Percentiles rank a stretch among this genome's conserved stretches.
Conservation (phyloP, 176 grass and related monocot genomes). For the Saccharum spontaneum region DNA sequence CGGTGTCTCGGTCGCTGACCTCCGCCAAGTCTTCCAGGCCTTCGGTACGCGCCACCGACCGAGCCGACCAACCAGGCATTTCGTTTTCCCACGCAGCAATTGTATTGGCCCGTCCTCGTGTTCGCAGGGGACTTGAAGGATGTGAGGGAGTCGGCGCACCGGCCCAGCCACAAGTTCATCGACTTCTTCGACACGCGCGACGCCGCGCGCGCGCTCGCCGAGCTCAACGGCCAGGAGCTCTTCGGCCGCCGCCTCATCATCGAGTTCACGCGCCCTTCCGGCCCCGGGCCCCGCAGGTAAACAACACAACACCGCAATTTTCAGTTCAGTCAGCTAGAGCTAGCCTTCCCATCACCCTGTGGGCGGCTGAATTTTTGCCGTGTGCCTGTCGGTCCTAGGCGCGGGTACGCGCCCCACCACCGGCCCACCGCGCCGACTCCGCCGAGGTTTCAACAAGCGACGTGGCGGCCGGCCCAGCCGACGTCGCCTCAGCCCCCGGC, state of each 20-base stretch:
- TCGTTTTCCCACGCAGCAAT: conserved; percentile 31
- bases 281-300: conserved; percentile 50
- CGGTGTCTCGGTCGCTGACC: conserved; percentile 46
- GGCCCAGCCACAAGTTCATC: conserved; percentile 64
- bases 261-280: conserved; percentile 62
- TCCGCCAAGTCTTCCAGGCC: conserved; percentile 70
- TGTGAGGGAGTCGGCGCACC: conserved; percentile 73
- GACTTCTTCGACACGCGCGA: conserved; percentile 96
- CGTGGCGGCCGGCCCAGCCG: conserved; percentile 32
- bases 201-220: conserved; percentile 54
- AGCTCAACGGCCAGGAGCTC: conserved; percentile 79
- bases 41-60: conserved; percentile 60
- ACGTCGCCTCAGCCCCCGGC: conserved; percentile 5
- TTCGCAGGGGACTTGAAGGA: conserved; percentile 80
- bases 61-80: conserved; percentile 27
- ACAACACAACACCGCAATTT: background rate
- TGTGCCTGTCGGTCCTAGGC: conserved; percentile 45
- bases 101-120: conserved; percentile 5
- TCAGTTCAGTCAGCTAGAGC: background rate
- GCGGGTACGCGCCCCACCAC: conserved; percentile 36
- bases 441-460: conserved; percentile 49
- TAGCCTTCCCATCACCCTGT: background rate
- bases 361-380: conserved; percentile 27
- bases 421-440: conserved; percentile 48
- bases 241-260: conserved; percentile 67